Percentiles rank a stretch among this genome's conserved stretches.
phyloP scores from a whole-genome alignment of 176 grass and related monocot species.

The Hordeum marinum region DNA sequence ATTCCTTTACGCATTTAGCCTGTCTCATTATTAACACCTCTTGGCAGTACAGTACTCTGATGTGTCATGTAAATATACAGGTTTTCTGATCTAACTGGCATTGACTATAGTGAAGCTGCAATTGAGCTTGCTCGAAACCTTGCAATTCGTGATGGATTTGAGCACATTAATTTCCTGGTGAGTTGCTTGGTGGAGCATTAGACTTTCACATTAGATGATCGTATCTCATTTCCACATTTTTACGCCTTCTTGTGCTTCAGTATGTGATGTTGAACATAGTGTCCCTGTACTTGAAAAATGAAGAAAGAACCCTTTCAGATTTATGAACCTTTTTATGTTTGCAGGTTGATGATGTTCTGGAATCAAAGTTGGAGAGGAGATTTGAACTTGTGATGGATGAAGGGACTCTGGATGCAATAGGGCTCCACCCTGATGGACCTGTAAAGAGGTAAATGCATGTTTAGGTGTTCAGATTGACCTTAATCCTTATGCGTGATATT shows the following conservation, averaged over 20 bases:
- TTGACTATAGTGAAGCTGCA: slow-evolving; percentile 77
- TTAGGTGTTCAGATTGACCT: background rate
- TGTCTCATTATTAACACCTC: background rate
- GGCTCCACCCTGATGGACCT: slow-evolving; percentile 74
- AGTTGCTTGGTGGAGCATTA: background rate
- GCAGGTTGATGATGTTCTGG: slow-evolving; percentile 94
- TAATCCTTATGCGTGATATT: background rate
- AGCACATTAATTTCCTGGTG: slow-evolving; percentile 85
- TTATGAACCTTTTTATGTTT: background rate
- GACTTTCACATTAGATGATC: background rate
- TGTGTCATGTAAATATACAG: slow-evolving; percentile 37
- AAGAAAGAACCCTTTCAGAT: slow-evolving; percentile 7
- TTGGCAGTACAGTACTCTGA: slow-evolving; percentile 21
- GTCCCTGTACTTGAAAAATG: background rate
- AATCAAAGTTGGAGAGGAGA: slow-evolving; percentile 80
- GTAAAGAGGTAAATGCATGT: slow-evolving; percentile 63
- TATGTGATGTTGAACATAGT: background rate
- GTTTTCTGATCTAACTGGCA: slow-evolving; percentile 85
- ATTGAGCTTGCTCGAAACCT: slow-evolving; percentile 77
- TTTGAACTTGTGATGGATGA: slow-evolving; percentile 96
- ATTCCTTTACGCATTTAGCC: background rate
- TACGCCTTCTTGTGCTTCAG: background rate
- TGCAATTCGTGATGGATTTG: slow-evolving; percentile 66
- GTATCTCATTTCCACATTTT: background rate
- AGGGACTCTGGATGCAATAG: slow-evolving; percentile 89